Evolutionary conservation across 2,329 filamentous ascomycete species (phyloP), one percentile per base, ranked within the genome.

Genomic region (Pseudocercospora pini-densiflorae): DNA sequence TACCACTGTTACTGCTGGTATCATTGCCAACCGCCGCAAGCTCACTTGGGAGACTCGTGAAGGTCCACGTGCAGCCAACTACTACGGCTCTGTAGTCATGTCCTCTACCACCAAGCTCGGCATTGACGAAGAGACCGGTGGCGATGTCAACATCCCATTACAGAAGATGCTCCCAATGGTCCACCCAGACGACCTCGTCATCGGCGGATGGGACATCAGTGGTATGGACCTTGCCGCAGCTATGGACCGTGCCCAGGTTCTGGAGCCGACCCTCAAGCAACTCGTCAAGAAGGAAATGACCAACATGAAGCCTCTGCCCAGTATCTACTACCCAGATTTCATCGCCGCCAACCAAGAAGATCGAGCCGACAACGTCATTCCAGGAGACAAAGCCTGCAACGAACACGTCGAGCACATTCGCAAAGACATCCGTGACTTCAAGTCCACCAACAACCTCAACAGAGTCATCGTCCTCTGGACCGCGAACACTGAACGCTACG

Each of bases 321-420:
- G 92, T 81, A 91, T 98, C 82, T 99, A 99, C 88, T 99, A 99
- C 81, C 95, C 95, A 1, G 95, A 98, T 82, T 99, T 99, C 85
- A 99, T 99, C 77, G 95, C 95, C 72, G 92, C 95, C 79, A 99
- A 99, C 85, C 95, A 99, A 84, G 94, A 95, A 81, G 93, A 94
- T 77, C 92, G 95, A 76, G 95, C 94, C 71, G 93, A 99, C 83
- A 98, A 99, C 76, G 77, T 97, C 70, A 81, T 98, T 58, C 83
- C 91, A 69, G 95, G 95, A 61, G 87, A 85, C 81, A 96, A 95
- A 84, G 94, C 94, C 71, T 93, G 85, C 79, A 89, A 84, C 81
- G 93, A 89, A 64, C 95, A 99, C 78, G 92, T 99, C 57, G 93
- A 98, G 84, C 88, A 94, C 79, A 90, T 99, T 76, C 93, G 94